Base-by-base conservation (phyloP, 1,139 yeast genomes). In the Taphrina populina region DNA sequence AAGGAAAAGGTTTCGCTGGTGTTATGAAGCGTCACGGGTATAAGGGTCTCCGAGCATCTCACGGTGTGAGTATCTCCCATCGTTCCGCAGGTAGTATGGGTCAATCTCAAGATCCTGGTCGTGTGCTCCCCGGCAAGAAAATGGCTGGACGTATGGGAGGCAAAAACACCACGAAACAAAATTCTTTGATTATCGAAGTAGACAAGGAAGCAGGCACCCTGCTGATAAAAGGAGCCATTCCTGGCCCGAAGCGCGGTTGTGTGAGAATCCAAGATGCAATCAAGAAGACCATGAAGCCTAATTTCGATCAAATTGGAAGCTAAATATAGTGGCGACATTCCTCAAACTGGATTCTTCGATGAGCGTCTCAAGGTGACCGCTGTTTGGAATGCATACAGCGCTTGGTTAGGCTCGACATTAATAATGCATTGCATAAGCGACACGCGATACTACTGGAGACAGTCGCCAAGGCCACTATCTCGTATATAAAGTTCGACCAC, bases 101-200 rank as follows among this genome's bases (percentile, higher is more conserved):
- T 77, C 85, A 86, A 72, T 84, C 87, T 69, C 92, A 90, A 68
- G 84, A 84, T 62, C 98, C 98, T 2, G 97, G 96, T 67, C 84
- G 99, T 75, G 88, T 88, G 56, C 76, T 88, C 62, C 97, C 97
- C 13, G 97, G 96, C 34, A 90, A 88, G 75, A 92, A 88, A 73
- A 90, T 94, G 97, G 95, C 98, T 29, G 98, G 98, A 62, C 85
- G 87, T 71, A 84, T 90, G 95, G 98, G 98, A 63, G 82, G 79
- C 60, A 76, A 79, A 59, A 77, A 75, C 64, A 79, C 80, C 62
- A 92, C 98, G 3, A 80, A 82, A 32, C 86, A 81, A 68, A 88
- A 88, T 69, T 76, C 82, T 39, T 77, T 82, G 68, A 84, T 94
- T 20, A 74, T 92, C 67, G 84, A 84, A 67, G 83, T 83, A 15